Base-by-base conservation (phyloP, 2,329 filamentous ascomycete species). In the Xylariaceae sp. region DNA sequence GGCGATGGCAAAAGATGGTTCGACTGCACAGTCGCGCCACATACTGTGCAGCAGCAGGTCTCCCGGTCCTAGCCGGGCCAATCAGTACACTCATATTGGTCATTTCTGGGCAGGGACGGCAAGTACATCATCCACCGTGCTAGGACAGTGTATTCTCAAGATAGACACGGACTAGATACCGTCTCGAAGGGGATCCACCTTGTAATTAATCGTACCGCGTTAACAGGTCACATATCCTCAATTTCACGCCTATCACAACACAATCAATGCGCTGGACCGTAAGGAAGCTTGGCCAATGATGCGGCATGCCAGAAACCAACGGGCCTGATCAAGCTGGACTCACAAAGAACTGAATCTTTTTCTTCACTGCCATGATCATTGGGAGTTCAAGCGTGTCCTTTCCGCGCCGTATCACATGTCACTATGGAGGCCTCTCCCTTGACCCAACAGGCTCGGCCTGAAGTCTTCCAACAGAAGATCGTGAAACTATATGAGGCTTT, bases 401-500 rank as follows among this genome's bases (percentile, higher is more conserved):
- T 31, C 37, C 41, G 34, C 12, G 34, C 12, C 54, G 46, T 43
- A 35, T 51, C 57, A 47, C 53, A 42, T 56, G 45, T 29, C 54
- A 61, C 51, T 46, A 95, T 95, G 89, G 89, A 95, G 76, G 81
- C 85, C 65, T 97, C 92, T 70, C 94, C 94, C 61, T 82, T 99
- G 69, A 96, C 91, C 54, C 91, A 95, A 74, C 91, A 96, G 79
- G 84, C 84, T 73, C 84, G 90, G 66, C 94, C 92, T 52, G 88
- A 95, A 71, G 83, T 87, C 41, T 96, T 99, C 70, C 88, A 95
- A 73, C 92, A 89, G 52, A 99, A 99, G 76, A 89, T 99, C 63
- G 87, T 95, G 57, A 81, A 88, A 71, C 83, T 97, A 50, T 99
- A 99, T 73, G 84, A 91, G 66, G 80, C 83, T 61, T 77, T 97